phyloP scores from a whole-genome alignment of 2,329 filamentous ascomycete species.

The Cladosporium sp. region DNA sequence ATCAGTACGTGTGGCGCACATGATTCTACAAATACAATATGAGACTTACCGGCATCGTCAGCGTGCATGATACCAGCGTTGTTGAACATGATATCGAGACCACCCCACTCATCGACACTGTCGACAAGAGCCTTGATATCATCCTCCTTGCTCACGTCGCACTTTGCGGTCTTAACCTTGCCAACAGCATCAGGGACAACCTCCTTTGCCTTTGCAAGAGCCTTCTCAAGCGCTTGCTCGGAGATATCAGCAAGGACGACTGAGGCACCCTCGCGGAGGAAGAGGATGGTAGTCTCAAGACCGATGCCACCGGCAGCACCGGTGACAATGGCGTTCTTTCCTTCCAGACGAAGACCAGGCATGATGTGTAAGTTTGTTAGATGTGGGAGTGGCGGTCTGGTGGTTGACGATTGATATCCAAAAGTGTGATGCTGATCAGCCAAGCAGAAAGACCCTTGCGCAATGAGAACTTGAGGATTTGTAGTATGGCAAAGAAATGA shows the following conservation, averaged over 20 bases:
- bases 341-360: slow-evolving; percentile 52
- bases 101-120: slow-evolving; percentile 78
- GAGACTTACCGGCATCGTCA: slow-evolving; percentile 49
- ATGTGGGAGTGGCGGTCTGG: not conserved
- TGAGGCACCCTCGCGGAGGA: slow-evolving; percentile 82
- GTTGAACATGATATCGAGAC: slow-evolving; percentile 92
- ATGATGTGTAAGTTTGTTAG: slow-evolving; percentile 8
- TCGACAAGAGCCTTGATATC: slow-evolving; percentile 76
- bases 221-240: slow-evolving; percentile 73
- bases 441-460: slow-evolving; percentile 5
- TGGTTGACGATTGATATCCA: not conserved
- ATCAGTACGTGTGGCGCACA: not conserved
- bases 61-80: slow-evolving; percentile 97
- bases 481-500: not conserved
- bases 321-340: slow-evolving; percentile 75
- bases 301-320: slow-evolving; percentile 89
- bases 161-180: slow-evolving; percentile 64
- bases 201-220: slow-evolving; percentile 72
- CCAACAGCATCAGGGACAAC: slow-evolving; percentile 59
- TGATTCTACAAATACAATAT: slow-evolving; percentile 47
- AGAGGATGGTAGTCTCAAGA: slow-evolving; percentile 87
- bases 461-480: not conserved
- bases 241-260: slow-evolving; percentile 87
- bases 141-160: slow-evolving; percentile 83
- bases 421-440: slow-evolving; percentile 4